phyloP scores from a whole-genome alignment of 2,329 filamentous ascomycete species.

The Arthrobotrys entomopaga region DNA sequence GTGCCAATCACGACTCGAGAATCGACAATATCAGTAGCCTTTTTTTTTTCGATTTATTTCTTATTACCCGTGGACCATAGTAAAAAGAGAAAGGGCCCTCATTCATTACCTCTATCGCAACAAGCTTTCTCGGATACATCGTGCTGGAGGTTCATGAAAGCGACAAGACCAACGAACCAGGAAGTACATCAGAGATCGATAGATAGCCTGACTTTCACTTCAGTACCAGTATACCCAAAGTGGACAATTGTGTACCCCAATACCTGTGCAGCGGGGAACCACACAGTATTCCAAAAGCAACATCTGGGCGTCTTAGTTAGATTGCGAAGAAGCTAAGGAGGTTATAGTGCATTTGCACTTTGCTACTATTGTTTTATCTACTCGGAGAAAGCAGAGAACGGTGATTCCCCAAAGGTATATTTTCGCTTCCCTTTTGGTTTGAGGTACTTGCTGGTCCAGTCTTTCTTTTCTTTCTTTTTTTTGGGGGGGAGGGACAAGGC shows the following conservation, averaged over 20 bases:
- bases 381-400: neutral
- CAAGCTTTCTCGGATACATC: constrained; percentile 52
- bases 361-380: constrained; percentile 28
- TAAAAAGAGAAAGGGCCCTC: constrained; percentile 24
- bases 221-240: no score
- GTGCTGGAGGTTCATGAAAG: constrained; percentile 20
- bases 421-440: constrained; percentile 7
- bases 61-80: constrained; percentile 50
- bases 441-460: neutral
- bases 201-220: neutral
- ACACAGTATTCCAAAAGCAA: constrained; percentile 2
- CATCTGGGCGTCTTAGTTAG: constrained; percentile 18
- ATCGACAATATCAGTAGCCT: constrained; percentile 49
- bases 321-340: constrained; percentile 22
- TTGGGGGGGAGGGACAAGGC: no score
- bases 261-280: constrained; percentile 34
- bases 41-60: constrained; percentile 22
- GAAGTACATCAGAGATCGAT: constrained; percentile 51
- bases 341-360: constrained; percentile 13
- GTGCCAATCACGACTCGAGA: constrained; percentile 46
- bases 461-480: constrained; percentile 6
- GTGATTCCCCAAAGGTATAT: constrained; percentile 29
- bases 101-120: constrained; percentile 33
- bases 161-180: constrained; percentile 51
- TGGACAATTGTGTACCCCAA: constrained; percentile 35